phyloP scores from a whole-genome alignment of 192 early-diverging fungal genomes.

The Chytriomyces confervae region DNA sequence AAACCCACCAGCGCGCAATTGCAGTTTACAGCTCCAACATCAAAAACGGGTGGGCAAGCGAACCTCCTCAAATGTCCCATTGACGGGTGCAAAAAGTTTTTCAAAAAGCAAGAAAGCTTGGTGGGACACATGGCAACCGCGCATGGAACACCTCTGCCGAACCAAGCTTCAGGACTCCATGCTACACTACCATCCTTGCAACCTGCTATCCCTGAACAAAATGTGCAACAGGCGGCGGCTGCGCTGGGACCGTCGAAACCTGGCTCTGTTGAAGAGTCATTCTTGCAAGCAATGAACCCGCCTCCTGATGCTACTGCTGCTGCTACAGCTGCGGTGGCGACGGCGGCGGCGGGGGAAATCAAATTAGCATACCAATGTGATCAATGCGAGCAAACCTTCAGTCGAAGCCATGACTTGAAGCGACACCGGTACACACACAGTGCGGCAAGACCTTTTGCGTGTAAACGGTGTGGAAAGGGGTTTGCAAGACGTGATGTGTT shows the following conservation, averaged over 20 bases:
- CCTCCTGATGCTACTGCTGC: neutral
- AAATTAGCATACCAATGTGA: constrained; percentile 11
- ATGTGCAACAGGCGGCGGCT: no score
- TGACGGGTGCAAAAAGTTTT: constrained; percentile 16
- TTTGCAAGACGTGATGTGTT: constrained; percentile 56
- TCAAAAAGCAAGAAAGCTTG: constrained; percentile 14
- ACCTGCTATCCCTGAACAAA: no score
- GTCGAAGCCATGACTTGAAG: constrained; percentile 50
- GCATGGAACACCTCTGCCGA: neutral
- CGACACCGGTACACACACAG: constrained; percentile 60
- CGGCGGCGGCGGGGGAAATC: neutral
- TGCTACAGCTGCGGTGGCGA: neutral
- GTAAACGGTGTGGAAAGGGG: constrained; percentile 54
- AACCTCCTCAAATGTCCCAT: constrained; percentile 18
- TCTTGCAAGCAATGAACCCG: neutral
- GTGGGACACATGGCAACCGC: constrained; percentile 12
- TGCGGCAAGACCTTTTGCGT: constrained; percentile 54
- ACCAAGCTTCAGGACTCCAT: no score
- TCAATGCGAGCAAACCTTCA: constrained; percentile 34
- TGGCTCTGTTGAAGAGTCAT: no score
- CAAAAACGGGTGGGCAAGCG: constrained; percentile 9
- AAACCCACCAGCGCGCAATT: neutral
- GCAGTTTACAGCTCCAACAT: neutral
- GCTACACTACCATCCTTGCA: no score
- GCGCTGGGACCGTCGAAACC: no score